Evolutionary conservation across 2,329 filamentous ascomycete species (phyloP).

Genomic region (Clathrospora elynae): DNA sequence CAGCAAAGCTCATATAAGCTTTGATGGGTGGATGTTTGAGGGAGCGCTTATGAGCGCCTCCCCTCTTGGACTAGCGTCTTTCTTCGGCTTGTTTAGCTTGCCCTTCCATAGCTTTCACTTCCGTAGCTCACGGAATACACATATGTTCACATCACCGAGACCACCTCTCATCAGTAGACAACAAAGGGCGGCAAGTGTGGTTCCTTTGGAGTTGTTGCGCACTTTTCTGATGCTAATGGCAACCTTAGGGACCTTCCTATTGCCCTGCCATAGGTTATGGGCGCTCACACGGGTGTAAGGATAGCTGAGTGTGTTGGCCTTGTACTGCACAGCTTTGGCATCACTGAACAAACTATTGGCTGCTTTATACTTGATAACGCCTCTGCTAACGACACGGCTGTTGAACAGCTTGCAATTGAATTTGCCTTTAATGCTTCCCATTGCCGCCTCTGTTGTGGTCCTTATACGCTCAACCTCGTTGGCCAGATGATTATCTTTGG

Average conservation of each 20-base stretch:
- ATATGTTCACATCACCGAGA: too few species aligned
- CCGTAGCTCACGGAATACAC: too few species aligned
- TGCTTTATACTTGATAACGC: slow-evolving; percentile 11
- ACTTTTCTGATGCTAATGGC: slow-evolving; percentile 4
- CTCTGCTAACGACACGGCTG: slow-evolving; percentile 4
- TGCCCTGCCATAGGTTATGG: slow-evolving; percentile 4
- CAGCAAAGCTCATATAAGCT: slow-evolving; percentile 8
- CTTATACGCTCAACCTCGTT: slow-evolving; percentile 11
- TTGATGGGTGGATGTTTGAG: too few species aligned
- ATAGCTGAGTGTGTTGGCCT: slow-evolving; percentile 3
- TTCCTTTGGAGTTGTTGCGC: slow-evolving; percentile 5
- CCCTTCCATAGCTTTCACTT: too few species aligned
- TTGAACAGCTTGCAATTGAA: slow-evolving; percentile 1
- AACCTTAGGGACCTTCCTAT: slow-evolving; percentile 7
- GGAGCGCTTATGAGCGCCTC: too few species aligned
- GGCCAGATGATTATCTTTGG: slow-evolving; percentile 6
- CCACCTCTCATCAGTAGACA: too few species aligned
- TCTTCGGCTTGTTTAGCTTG: too few species aligned
- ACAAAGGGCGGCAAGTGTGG: slow-evolving; percentile 1
- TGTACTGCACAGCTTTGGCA: background rate
- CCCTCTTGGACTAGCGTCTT: too few species aligned
- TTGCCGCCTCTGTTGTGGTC: slow-evolving; percentile 2
- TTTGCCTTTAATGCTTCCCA: slow-evolving; percentile 3
- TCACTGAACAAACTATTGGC: background rate
- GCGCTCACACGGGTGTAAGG: background rate